A percentile compares a stretch with the other conserved stretches of the same genome.
Conservation (phyloP, 2,329 filamentous ascomycete species). For the Fusarium dlaminii region DNA sequence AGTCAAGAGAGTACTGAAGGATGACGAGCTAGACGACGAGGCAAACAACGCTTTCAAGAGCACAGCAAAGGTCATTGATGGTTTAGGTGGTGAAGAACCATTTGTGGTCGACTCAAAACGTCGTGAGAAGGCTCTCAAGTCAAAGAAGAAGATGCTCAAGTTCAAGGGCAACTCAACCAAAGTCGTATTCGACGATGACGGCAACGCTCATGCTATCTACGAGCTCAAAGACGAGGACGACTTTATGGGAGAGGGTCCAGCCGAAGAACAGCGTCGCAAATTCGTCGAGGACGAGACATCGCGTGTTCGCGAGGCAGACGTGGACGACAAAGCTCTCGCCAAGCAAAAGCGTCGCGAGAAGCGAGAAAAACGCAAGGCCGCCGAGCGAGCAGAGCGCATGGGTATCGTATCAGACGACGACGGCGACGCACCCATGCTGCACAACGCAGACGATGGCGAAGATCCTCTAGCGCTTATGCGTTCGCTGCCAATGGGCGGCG, state of each 20-base stretch:
- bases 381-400: slow-evolving; percentile 56
- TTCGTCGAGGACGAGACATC: slow-evolving; percentile 82
- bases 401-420: slow-evolving; percentile 41
- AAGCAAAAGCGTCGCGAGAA: slow-evolving; percentile 83
- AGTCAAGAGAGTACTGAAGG: slow-evolving; percentile 86
- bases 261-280: slow-evolving; percentile 76
- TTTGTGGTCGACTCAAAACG: slow-evolving; percentile 93
- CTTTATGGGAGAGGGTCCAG: slow-evolving; percentile 79
- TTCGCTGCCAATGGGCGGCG: slow-evolving; percentile 62
- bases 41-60: slow-evolving; percentile 54
- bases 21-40: slow-evolving; percentile 68
- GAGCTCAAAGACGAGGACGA: slow-evolving; percentile 86
- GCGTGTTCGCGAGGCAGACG: slow-evolving; percentile 78
- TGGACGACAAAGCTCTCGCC: slow-evolving; percentile 82
- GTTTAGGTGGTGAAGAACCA: slow-evolving; percentile 75
- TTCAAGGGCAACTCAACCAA: slow-evolving; percentile 88
- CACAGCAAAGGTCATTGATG: slow-evolving; percentile 68
- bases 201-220: slow-evolving; percentile 84
- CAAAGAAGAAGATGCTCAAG: slow-evolving; percentile 93
- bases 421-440: slow-evolving; percentile 47
- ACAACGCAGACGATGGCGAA: slow-evolving; percentile 42
- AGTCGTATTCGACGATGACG: slow-evolving; percentile 92
- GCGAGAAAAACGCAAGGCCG: slow-evolving; percentile 77
- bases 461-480: slow-evolving; percentile 64
- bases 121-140: slow-evolving; percentile 91